phyloP scores from a whole-genome alignment of 2,329 filamentous ascomycete genomes.

The Trichoderma semiorbis region DNA sequence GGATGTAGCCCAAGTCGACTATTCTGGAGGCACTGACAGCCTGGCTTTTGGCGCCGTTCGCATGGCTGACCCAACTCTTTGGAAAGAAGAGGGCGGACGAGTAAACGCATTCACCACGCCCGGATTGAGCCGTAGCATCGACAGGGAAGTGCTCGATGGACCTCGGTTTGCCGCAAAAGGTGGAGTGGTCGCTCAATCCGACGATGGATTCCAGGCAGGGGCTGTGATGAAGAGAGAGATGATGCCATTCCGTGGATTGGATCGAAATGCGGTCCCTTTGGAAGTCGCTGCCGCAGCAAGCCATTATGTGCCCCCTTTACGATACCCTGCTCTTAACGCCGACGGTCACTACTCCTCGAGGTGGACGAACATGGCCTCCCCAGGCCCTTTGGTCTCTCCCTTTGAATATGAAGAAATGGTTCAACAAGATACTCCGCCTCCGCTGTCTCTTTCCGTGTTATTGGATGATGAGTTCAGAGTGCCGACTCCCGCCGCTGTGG shows the following conservation, averaged over 20 bases:
- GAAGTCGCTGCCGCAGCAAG: slow-evolving; percentile 17
- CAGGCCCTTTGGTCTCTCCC: not conserved
- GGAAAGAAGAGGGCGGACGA: slow-evolving; percentile 12
- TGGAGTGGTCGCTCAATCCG: slow-evolving; percentile 15
- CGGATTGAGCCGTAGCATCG: slow-evolving; percentile 12
- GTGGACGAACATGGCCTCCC: not conserved
- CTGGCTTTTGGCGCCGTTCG: slow-evolving; percentile 19
- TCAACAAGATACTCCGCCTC: slow-evolving; percentile 18
- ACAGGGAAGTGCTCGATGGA: slow-evolving; percentile 2
- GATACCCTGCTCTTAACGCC: slow-evolving; percentile 15
- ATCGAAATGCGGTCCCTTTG: slow-evolving; percentile 15
- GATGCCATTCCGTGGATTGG: slow-evolving; percentile 13
- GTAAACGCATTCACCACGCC: slow-evolving; percentile 14
- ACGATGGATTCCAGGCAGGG: slow-evolving; percentile 9
- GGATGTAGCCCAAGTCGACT: slow-evolving; percentile 17
- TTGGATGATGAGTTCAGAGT: slow-evolving; percentile 28
- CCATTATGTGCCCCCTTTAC: slow-evolving; percentile 6
- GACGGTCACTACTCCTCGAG: slow-evolving; percentile 10
- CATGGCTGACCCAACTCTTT: slow-evolving; percentile 17
- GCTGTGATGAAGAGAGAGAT: slow-evolving; percentile 8
- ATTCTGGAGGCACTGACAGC: slow-evolving; percentile 16
- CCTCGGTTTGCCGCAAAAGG: not conserved
- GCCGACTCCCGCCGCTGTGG: slow-evolving; percentile 45
- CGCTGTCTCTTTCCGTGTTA: slow-evolving; percentile 18
- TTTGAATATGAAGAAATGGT: slow-evolving; percentile 10